A percentile compares a stretch with the other conserved stretches of the same genome.
phyloP scores from a whole-genome alignment of 331 rosid genomes.

The Rosa hybrid region DNA sequence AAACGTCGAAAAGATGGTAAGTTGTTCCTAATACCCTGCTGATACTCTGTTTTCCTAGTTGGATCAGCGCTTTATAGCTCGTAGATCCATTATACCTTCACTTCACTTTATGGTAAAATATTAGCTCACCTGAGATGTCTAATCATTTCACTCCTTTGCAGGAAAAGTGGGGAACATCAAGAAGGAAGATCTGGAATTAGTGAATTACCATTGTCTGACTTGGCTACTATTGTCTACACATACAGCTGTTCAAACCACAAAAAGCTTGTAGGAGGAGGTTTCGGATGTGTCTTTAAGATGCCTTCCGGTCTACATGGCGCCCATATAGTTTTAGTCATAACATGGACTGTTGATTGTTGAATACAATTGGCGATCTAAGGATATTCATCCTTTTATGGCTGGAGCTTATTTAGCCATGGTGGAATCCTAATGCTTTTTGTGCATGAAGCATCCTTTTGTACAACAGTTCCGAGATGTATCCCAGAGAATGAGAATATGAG shows the following conservation, averaged over 20 bases:
- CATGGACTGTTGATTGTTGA: too few relatives aligned
- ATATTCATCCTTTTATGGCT: too few relatives aligned
- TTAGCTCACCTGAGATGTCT: background rate
- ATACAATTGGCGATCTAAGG: too few relatives aligned
- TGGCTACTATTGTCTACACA: background rate
- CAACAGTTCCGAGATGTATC: too few relatives aligned
- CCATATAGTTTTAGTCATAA: too few relatives aligned
- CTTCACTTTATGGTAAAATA: background rate
- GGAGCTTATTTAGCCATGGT: too few relatives aligned
- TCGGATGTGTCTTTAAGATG: conserved; percentile 19
- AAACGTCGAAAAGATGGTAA: background rate
- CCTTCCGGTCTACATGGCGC: too few relatives aligned
- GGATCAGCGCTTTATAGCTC: background rate
- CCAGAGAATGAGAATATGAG: too few relatives aligned
- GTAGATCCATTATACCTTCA: too few relatives aligned
- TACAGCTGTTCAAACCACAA: background rate
- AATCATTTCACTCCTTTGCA: background rate
- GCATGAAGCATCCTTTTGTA: too few relatives aligned
- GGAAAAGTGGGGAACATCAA: background rate
- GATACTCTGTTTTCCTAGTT: background rate
- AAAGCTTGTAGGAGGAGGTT: conserved; percentile 25
- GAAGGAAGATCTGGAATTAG: background rate
- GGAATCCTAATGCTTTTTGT: too few relatives aligned
- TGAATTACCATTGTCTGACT: background rate
- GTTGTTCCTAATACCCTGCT: background rate